A percentile compares a stretch with the other conserved stretches of the same genome.
These are phyloP conservation scores for Pythium aquatile DNA, from an alignment of 352 stramenopile genomes.

Conservation along the genomic window DNA sequence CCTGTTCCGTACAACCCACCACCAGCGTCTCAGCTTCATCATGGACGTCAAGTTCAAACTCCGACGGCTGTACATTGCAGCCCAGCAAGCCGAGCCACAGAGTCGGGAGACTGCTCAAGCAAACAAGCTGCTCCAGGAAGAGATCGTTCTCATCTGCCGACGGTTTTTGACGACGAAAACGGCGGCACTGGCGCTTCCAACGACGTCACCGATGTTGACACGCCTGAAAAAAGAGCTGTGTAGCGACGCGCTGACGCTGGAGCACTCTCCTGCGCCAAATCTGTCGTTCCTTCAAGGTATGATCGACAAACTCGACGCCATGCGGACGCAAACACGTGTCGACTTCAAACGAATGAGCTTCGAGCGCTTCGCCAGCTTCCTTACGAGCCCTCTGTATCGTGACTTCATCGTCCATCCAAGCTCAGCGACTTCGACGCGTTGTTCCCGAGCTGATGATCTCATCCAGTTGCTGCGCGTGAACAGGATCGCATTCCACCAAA, in stretches of 20 bases:
- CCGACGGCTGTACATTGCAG: slow-evolving; percentile 31
- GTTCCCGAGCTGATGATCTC: slow-evolving; percentile 31
- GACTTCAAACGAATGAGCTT: slow-evolving; percentile 53
- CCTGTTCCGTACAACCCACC: slow-evolving; percentile 54
- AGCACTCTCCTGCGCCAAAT: neutral
- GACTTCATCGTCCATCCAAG: slow-evolving; percentile 40
- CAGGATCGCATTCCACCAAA: slow-evolving; percentile 60
- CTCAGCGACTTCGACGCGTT: slow-evolving; percentile 14
- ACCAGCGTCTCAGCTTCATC: slow-evolving; percentile 58
- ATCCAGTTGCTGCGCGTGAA: slow-evolving; percentile 41
- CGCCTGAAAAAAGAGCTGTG: slow-evolving; percentile 34
- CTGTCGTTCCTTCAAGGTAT: slow-evolving; percentile 8
- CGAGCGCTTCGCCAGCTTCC: slow-evolving; percentile 49
- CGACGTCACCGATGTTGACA: slow-evolving; percentile 18
- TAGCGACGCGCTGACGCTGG: slow-evolving; percentile 21
- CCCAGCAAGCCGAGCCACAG: neutral
- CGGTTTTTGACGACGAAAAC: slow-evolving; percentile 28
- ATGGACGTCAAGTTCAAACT: slow-evolving; percentile 56
- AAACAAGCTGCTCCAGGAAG: slow-evolving; percentile 11
- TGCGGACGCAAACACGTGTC: slow-evolving; percentile 33
- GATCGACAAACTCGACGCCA: slow-evolving; percentile 37
- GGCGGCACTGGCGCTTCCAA: slow-evolving; percentile 24
- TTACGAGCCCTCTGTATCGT: slow-evolving; percentile 41
- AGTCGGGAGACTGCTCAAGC: slow-evolving; percentile 17
- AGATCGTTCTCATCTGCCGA: slow-evolving; percentile 27